Base-by-base conservation (phyloP, 2,329 filamentous ascomycete species). In the Thermoascus crustaceus region DNA sequence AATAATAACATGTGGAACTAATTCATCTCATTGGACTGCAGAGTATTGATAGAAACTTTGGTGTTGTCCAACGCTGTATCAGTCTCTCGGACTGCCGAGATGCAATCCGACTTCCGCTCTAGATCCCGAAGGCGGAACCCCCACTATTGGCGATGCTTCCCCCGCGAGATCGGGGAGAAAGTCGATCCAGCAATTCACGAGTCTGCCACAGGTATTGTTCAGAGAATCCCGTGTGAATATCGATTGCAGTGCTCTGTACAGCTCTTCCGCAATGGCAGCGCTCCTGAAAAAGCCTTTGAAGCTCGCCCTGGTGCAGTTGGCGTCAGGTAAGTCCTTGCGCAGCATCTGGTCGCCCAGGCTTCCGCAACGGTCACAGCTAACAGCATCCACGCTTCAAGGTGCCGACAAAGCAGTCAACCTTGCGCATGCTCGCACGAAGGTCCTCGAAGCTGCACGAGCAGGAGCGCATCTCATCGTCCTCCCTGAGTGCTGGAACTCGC, bases 401-500 rank as follows among this genome's bases (percentile, higher is more conserved):
- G 65, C 81, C 45, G 85, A 94, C 68, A 98, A 98, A 68, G 58
- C 78, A 7, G 73, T 74, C 47, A 98, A 98, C 65, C 85, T 98
- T 44, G 57, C 72, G 14, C 81, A 81, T 58, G 89, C 91, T 8
- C 81, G 84, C 38, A 71, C 73, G 27, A 88, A 91, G 58, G 87
- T 96, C 39, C 74, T 86, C 43, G 80, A 86, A 59, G 89, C 91
- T 4, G 81, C 86, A 16, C 61, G 68, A 17, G 68, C 68, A 3
- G 89, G 89, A 47, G 86, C 89, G 41, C 78, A 83, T 38, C 78
- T 98, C 40, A 80, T 96, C 46, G 86, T 96, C 21, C 76, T 98
- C 11, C 91, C 91, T 22, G 91, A 98, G 68, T 98, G 91, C 72
- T 98, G 98, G 78, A 98, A 98, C 70, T 93, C 85, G 26, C 91